Conservation (phyloP, 352 stramenopile species). For the Blastocystis sp. region DNA sequence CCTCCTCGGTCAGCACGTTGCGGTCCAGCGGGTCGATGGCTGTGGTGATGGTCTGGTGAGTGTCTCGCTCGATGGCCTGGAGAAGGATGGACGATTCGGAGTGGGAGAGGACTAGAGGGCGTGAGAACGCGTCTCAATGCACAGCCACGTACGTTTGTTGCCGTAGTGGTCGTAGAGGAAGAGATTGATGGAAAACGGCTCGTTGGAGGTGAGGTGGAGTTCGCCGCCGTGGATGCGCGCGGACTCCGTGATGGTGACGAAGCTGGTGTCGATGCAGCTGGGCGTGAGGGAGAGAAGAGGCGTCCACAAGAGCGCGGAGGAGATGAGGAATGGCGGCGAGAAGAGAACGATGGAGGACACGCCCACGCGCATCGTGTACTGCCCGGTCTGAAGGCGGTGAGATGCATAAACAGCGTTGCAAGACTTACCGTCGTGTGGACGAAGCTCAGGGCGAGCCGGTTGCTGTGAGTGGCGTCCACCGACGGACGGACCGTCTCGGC, state of each 20-base stretch:
- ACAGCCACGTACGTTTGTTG: not conserved
- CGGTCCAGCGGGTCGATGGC: not conserved
- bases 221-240: not conserved
- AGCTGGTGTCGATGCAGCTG: not conserved
- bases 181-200: not conserved
- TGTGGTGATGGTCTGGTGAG: not conserved
- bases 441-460: too few species aligned
- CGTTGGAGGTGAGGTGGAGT: constrained; percentile 19
- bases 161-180: not conserved
- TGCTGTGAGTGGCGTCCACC: not conserved
- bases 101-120: not conserved
- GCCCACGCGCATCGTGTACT: not conserved
- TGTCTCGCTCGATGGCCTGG: not conserved
- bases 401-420: too few species aligned
- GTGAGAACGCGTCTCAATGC: not conserved
- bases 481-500: not conserved
- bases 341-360: not conserved
- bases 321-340: not conserved
- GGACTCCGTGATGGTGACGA: not conserved
- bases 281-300: not conserved
- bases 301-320: not conserved
- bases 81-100: not conserved
- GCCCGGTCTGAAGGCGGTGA: not conserved
- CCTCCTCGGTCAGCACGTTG: not conserved
- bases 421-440: too few species aligned